phyloP scores from a whole-genome alignment of 176 grass and related monocot species.

The Oryza brachyantha region DNA sequence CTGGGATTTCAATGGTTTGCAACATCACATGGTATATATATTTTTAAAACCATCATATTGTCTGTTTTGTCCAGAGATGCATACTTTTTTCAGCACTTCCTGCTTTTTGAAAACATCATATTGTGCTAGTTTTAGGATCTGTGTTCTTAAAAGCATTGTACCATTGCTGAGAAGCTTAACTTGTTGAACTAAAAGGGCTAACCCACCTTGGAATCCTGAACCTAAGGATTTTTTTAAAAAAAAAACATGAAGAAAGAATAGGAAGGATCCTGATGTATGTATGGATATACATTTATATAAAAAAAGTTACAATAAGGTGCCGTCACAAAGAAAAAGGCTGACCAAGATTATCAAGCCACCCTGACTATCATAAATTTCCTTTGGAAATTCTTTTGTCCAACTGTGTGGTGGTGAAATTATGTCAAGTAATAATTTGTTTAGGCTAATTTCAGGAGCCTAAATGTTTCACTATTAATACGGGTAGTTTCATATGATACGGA shows the following conservation, averaged over 20 bases:
- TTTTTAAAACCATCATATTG: not conserved
- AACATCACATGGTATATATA: conserved; percentile 75
- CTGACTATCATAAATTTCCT: not conserved
- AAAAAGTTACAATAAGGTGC: not conserved
- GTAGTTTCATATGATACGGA: not conserved
- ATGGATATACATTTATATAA: not conserved
- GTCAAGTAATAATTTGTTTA: not conserved
- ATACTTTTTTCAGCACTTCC: not conserved
- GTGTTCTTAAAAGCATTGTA: not conserved
- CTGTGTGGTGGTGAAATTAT: not conserved
- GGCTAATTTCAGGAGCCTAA: not conserved
- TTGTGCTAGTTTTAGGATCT: not conserved
- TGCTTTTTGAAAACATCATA: too few relatives aligned
- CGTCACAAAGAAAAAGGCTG: not conserved
- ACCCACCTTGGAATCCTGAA: not conserved
- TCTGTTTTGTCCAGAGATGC: not conserved
- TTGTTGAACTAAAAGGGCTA: not conserved
- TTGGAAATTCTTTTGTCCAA: not conserved
- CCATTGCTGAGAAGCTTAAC: not conserved
- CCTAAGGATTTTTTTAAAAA: not conserved
- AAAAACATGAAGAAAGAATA: not conserved
- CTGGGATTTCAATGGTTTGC: conserved; percentile 80
- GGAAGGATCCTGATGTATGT: not conserved
- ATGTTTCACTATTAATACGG: not conserved
- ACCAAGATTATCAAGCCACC: not conserved